Base-by-base conservation (phyloP, 306 rosid genomes). In the Cucumis hystrix region DNA sequence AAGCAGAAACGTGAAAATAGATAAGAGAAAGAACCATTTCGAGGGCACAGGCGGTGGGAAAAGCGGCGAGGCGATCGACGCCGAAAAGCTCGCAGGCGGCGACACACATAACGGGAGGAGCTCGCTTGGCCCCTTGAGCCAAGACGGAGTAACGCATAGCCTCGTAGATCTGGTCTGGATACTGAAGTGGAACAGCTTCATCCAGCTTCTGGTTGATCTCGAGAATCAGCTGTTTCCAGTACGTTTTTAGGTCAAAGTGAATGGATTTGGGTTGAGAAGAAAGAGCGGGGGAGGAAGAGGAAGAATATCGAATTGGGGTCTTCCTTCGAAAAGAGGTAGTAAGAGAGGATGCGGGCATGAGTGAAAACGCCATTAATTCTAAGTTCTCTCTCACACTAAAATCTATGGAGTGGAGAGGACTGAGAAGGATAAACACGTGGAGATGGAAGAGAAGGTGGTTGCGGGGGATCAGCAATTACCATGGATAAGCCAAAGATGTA, bases 31-130 rank as follows among this genome's bases (percentile, higher is more conserved):
- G 21, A 82, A 94, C 97, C 99, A 95, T 95, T 88, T 95, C 97
- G 35, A 95, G 97, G 60, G 99, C 97, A 70, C 97, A 92, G 39
- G 97, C 97, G 40, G 97, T 95, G 80, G 97, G 99, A 82, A 89
- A 95, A 20, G 99, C 97, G 10, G 96, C 97, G 39, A 76, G 78
- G 83, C 92, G 97, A 81, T 83, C 79, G 39, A 90, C 91, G 10
- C 98, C 97, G 60, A 95, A 87, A 82, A 90, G 96, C 77, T 95
- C 97, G 77, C 86, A 92, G 65, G 97, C 88, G 78, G 97, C 91
- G 79, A 95, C 86, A 80, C 98, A 95, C 97, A 95, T 92, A 67
- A 92, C 93, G 54, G 99, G 97, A 0, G 99, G 94, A 75, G 99
- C 87, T 47, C 99, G 89, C 83, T 95, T 95, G 80, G 92, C 93